Percentiles rank a stretch among this genome's conserved stretches.
Conservation (phyloP, 176 grass and related monocot species). For the Oryza nivara region DNA sequence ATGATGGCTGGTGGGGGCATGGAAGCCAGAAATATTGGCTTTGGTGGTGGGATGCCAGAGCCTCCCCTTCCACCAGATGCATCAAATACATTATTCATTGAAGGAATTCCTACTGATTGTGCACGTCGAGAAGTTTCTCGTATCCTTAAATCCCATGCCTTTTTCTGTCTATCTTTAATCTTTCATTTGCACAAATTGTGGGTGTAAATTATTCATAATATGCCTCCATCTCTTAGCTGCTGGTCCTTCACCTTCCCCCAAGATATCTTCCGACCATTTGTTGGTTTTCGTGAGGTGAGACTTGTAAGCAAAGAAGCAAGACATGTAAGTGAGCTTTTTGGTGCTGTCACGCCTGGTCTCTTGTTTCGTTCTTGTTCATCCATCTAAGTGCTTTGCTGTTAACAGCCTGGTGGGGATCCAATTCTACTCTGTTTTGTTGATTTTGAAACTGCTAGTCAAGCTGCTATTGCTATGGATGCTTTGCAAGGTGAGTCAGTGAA, state of each 20-base stretch:
- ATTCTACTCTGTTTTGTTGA: conserved; percentile 82
- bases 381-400: conserved; percentile 35
- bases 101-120: conserved; percentile 72
- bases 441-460: conserved; percentile 69
- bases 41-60: conserved; percentile 65
- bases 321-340: conserved; percentile 65
- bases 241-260: conserved; percentile 53
- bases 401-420: conserved; percentile 75
- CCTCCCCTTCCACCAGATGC: conserved; percentile 75
- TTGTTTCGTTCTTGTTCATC: conserved; percentile 21
- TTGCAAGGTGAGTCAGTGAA: conserved; percentile 68
- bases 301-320: conserved; percentile 87
- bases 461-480: conserved; percentile 77
- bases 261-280: conserved; percentile 92
- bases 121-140: conserved; percentile 83
- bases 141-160: conserved; percentile 60
- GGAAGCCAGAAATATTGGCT: conserved; percentile 62
- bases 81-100: conserved; percentile 81
- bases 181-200: not conserved
- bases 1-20: conserved; percentile 52
- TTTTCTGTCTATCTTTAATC: not conserved
- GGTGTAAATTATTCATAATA: not conserved
- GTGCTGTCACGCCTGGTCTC: not conserved
- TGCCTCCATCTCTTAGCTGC: conserved; percentile 18
- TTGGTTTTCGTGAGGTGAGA: conserved; percentile 78